These are phyloP conservation scores for Colletotrichum tropicicola DNA, from an alignment of 2,329 filamentous ascomycete species.

Conservation along the genomic window DNA sequence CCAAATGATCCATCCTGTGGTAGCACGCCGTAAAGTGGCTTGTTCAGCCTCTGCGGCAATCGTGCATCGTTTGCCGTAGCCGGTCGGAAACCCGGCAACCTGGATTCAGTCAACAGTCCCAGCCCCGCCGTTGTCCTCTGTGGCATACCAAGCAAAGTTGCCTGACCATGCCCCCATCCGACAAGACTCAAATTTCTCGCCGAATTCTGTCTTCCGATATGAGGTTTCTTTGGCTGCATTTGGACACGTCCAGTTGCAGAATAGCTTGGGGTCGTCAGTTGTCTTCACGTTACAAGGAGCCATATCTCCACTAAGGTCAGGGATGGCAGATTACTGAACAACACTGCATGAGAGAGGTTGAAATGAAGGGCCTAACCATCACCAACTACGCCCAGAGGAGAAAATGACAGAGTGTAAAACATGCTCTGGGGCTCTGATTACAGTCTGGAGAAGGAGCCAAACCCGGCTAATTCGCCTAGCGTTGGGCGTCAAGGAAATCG, in stretches of 20 bases:
- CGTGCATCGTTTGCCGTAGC: neutral
- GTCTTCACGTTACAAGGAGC: neutral
- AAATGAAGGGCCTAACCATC: neutral
- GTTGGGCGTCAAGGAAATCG: neutral
- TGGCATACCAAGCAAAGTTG: neutral
- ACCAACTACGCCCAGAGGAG: neutral
- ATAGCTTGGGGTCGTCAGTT: neutral
- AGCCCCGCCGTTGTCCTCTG: neutral
- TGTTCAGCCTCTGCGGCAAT: neutral
- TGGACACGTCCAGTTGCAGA: neutral
- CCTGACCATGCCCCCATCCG: no score
- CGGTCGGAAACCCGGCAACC: neutral
- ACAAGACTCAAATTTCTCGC: no score
- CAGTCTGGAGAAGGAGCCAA: neutral
- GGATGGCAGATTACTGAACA: slow-evolving; percentile 19
- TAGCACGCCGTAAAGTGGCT: neutral
- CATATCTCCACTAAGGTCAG: neutral
- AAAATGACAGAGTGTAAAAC: neutral
- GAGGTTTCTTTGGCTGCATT: neutral
- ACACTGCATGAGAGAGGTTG: neutral
- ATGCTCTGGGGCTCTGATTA: neutral
- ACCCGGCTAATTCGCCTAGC: neutral
- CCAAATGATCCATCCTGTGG: neutral
- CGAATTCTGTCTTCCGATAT: neutral
- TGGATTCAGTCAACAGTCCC: neutral